Evolutionary conservation across 352 stramenopile genomes (phyloP).

Genomic region (Hyaloperonospora arabidopsidis): DNA sequence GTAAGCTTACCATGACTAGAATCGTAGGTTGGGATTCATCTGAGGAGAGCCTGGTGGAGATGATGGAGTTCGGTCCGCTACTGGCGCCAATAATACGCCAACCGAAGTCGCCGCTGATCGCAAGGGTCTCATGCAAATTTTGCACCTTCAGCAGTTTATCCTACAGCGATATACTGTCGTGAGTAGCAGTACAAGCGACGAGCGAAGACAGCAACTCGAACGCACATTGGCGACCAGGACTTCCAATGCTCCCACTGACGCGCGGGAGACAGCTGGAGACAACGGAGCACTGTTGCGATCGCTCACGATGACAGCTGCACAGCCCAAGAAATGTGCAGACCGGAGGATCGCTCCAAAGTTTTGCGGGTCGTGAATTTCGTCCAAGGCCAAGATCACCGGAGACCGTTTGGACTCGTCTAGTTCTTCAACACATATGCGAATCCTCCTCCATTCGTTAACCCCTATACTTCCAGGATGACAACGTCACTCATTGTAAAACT

Average conservation of each 20-base stretch:
- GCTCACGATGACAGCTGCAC: conserved; percentile 54
- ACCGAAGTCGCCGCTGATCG: conserved; percentile 51
- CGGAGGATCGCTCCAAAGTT: conserved; percentile 76
- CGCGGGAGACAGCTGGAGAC: conserved; percentile 63
- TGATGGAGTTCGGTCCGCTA: conserved; percentile 64
- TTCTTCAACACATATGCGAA: conserved; percentile 9
- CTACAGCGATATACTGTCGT: conserved; percentile 15
- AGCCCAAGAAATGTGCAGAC: conserved; percentile 72
- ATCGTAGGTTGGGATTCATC: conserved; percentile 49
- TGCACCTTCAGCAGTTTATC: conserved; percentile 54
- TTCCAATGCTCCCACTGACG: conserved; percentile 66
- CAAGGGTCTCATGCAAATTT: conserved; percentile 66
- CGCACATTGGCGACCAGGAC: conserved; percentile 65
- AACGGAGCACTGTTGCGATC: conserved; percentile 65
- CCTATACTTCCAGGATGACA: neutral
- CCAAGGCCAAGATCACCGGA: conserved; percentile 62
- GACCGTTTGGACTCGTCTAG: conserved; percentile 30
- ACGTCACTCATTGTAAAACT: neutral
- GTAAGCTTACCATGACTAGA: conserved; percentile 62
- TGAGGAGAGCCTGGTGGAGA: conserved; percentile 37
- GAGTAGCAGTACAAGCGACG: neutral
- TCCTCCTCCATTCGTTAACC: neutral
- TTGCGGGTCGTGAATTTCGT: conserved; percentile 78
- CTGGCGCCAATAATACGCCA: conserved; percentile 69
- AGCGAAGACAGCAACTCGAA: neutral